Base-by-base conservation (phyloP, 2,329 filamentous ascomycete genomes). In the Dichotomopilus funicola region DNA sequence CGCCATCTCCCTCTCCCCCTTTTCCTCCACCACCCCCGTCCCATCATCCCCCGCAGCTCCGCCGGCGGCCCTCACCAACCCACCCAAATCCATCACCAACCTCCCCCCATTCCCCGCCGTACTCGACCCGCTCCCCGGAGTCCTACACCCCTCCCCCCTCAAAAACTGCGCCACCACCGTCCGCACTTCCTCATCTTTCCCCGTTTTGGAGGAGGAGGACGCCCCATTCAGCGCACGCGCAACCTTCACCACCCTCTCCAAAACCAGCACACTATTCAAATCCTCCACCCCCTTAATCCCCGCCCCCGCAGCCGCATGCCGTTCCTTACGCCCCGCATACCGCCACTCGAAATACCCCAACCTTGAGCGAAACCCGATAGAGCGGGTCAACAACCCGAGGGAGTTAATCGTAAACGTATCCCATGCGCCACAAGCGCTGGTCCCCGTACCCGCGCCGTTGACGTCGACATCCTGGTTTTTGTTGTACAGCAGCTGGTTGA, bases 321-420 rank as follows among this genome's bases (percentile, higher is more conserved):
- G 77, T 72, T 81, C 77, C 6, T 67, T 65, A 6, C 70, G 69
- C n/a, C 68, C 65, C 12, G 73, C 74, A 64, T 85, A 84, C 10
- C 74, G 72, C 82, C 82, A 85, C 58, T 76, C 72, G 55, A 82
- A 81, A 1, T 67, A 72, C 12, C 79, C 80, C 40, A 75, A 69
- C 8, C 73, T 73, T 8, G 76, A 75, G 42, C 68, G 66, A 60
- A 85, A 77, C 6, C 60, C 63, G 36, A 73, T 71, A 2, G 74
- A 69, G 36, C 80, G 75, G 11, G 77, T 78, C 3, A 74, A 68
- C 63, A 76, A 69, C 57, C 73, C 74, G 19, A 72, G 66, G 53
- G 66, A 62, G 13, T 49, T 51, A 36, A 72, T 50, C n/a, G 61
- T 53, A 53, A 72, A 65, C 6, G 57, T 38, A 53, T 67, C 64